Conservation (phyloP, 495 filamentous ascomycete species). For the Penicillium goetzii region DNA sequence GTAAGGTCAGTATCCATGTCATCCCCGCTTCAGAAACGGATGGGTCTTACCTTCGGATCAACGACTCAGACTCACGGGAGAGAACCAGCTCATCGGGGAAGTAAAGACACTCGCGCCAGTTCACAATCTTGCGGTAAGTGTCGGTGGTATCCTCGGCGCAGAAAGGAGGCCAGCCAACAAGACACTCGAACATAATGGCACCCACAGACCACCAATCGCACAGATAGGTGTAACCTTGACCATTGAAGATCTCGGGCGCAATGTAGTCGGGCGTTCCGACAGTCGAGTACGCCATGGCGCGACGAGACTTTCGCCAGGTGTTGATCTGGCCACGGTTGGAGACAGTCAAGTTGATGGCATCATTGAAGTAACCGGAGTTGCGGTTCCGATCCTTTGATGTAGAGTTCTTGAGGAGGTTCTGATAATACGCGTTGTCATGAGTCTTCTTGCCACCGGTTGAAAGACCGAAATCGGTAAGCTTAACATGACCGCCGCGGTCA, state of each 20-base stretch:
- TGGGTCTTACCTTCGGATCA: constrained; percentile 74
- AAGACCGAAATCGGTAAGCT: constrained; percentile 97
- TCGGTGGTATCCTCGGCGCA: constrained; percentile 97
- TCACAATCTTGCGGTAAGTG: constrained; percentile 98
- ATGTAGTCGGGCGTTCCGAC: constrained; percentile 99
- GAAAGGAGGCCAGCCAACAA: constrained; percentile 98
- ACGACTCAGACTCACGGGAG: constrained; percentile 80
- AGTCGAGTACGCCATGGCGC: constrained; percentile 95
- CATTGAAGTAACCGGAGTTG: constrained; percentile 84
- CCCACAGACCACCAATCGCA: constrained; percentile 99
- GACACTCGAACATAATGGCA: constrained; percentile 99
- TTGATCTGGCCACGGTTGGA: constrained; percentile 97
- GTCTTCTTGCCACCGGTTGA: constrained; percentile 98
- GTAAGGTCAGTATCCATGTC: not conserved
- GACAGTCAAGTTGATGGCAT: constrained; percentile 98
- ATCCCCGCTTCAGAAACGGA: not conserved
- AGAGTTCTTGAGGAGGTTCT: constrained; percentile 87
- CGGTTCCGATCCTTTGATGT: constrained; percentile 71
- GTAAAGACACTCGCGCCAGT: constrained; percentile 93
- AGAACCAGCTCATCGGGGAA: constrained; percentile 94
- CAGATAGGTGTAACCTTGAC: constrained; percentile 90
- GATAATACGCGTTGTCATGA: constrained; percentile 97
- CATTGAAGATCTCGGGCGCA: constrained; percentile 96
- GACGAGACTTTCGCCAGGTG: constrained; percentile 94
- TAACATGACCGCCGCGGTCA: constrained; percentile 93